Evolutionary conservation across 176 grass and related monocot species (phyloP).

Genomic region (Eleusine coracana): DNA sequence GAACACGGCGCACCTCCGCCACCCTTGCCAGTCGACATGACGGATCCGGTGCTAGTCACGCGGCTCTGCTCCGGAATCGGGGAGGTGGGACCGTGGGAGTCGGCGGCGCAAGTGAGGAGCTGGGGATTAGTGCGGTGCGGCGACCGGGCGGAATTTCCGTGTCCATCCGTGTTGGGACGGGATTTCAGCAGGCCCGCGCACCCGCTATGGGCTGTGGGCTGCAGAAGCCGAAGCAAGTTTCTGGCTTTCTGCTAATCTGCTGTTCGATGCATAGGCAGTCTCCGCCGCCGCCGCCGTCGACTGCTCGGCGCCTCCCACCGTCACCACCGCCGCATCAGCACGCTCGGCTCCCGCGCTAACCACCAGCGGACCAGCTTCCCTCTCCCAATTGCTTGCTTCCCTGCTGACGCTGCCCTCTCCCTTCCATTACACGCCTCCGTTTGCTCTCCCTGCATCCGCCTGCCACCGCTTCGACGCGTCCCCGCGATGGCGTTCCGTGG

Average conservation of each 20-base stretch:
- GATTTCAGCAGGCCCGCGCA: too few species aligned
- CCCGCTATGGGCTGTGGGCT: too few species aligned
- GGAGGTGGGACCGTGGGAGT: not conserved
- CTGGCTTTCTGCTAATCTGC: not conserved
- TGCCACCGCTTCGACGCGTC: not conserved
- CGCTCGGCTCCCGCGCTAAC: not conserved
- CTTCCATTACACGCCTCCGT: not conserved
- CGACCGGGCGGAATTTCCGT: not conserved
- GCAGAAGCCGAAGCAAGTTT: too few species aligned
- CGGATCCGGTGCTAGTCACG: slow-evolving; percentile 25
- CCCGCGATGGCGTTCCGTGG: slow-evolving; percentile 43
- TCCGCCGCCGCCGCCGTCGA: not conserved
- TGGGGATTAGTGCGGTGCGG: slow-evolving; percentile 17
- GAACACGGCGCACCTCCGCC: slow-evolving; percentile 20
- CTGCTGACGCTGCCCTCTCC: not conserved
- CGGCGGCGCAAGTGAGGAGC: not conserved
- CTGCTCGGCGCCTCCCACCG: not conserved
- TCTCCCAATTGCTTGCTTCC: not conserved
- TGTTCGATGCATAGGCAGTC: too few species aligned
- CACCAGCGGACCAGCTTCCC: not conserved
- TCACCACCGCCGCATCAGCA: not conserved
- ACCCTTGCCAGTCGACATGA: slow-evolving; percentile 43
- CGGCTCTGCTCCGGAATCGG: not conserved
- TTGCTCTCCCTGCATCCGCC: not conserved
- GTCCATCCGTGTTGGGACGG: too few species aligned